phyloP scores from a whole-genome alignment of 2,329 filamentous ascomycete species.

The Claviceps maximensis region DNA sequence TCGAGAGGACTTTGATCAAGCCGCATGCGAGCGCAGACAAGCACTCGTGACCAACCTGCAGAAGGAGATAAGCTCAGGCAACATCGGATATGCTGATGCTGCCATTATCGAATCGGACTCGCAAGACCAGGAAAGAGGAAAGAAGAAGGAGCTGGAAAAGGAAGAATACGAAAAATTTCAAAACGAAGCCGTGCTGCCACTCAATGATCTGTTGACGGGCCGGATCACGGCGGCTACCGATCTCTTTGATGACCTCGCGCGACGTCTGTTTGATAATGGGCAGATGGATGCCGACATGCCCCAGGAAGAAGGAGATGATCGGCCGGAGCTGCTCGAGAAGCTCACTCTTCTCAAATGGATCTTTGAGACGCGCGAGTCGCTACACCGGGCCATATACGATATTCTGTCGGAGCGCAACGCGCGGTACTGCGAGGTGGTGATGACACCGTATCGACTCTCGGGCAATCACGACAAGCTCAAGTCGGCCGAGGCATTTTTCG shows the following conservation, averaged over 20 bases:
- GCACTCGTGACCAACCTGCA: conserved; percentile 64
- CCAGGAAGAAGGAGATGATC: conserved; percentile 89
- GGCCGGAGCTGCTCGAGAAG: conserved; percentile 87
- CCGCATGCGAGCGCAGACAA: conserved; percentile 40
- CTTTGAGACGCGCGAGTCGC: conserved; percentile 80
- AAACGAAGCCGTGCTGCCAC: conserved; percentile 64
- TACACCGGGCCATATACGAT: conserved; percentile 77
- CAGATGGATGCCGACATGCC: conserved; percentile 61
- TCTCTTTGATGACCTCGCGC: conserved; percentile 64
- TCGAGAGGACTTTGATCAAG: conserved; percentile 39
- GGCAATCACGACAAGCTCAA: conserved; percentile 67
- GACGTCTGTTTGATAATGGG: conserved; percentile 55
- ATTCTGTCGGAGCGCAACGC: conserved; percentile 75
- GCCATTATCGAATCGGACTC: conserved; percentile 69
- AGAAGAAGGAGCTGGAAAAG: conserved; percentile 61
- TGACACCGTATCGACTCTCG: conserved; percentile 64
- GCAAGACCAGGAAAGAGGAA: conserved; percentile 53
- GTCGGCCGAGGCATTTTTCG: conserved; percentile 71
- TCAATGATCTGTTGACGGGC: conserved; percentile 66
- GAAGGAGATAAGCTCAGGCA: conserved; percentile 62
- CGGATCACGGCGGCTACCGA: conserved; percentile 61
- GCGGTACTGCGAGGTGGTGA: conserved; percentile 71
- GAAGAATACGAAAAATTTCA: conserved; percentile 78
- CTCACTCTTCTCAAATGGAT: conserved; percentile 93
- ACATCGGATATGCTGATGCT: conserved; percentile 71